These are phyloP conservation scores for Nakataea oryzae DNA, from an alignment of 2,329 filamentous ascomycete genomes.

Conservation along the genomic window DNA sequence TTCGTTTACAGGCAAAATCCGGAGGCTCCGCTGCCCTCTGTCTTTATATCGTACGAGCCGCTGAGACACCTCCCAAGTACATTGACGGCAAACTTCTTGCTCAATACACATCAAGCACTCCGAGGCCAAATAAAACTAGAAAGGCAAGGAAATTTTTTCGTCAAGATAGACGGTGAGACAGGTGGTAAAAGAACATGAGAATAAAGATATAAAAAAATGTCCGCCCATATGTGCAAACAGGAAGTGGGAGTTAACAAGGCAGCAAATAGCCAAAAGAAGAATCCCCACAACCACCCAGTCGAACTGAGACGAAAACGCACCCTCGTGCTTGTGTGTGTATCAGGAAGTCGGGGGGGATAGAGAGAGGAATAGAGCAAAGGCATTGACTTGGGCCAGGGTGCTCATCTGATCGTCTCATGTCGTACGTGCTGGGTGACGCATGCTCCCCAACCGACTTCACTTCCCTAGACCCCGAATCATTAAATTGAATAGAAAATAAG, in stretches of 20 bases:
- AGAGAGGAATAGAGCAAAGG: not conserved
- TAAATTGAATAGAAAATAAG: not conserved
- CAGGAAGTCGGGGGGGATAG: not conserved
- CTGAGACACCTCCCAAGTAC: not conserved
- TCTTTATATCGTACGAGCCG: not conserved
- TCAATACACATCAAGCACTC: not conserved
- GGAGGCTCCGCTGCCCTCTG: too few relatives aligned
- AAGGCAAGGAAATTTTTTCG: not conserved
- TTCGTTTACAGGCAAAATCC: not conserved
- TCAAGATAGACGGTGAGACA: too few relatives aligned
- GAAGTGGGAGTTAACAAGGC: not conserved
- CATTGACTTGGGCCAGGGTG: not conserved
- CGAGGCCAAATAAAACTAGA: not conserved
- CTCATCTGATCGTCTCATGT: too few relatives aligned
- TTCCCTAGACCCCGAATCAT: too few relatives aligned
- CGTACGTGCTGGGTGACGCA: not conserved
- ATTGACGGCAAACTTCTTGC: not conserved
- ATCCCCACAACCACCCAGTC: too few relatives aligned
- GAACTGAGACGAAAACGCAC: not conserved
- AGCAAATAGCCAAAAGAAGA: not conserved
- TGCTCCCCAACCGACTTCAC: not conserved
- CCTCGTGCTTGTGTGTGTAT: not conserved
- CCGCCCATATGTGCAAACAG: not conserved
- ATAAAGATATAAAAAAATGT: not conserved
- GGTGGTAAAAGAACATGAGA: too few relatives aligned